phyloP scores from a whole-genome alignment of 1,284 basidiomycete genomes.

The Ustilago shanxiensis region DNA sequence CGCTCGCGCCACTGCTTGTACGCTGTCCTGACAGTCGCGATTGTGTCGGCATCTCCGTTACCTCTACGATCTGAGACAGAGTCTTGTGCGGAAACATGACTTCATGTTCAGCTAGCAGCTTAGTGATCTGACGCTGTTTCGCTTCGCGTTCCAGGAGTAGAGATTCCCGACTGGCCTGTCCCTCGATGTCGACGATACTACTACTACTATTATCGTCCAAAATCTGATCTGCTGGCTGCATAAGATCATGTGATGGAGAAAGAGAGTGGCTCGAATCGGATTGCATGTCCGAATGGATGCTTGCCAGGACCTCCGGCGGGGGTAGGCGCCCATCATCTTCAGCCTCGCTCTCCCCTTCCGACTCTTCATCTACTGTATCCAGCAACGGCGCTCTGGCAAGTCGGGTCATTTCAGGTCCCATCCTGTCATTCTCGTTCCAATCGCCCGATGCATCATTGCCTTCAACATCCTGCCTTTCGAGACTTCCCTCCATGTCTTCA shows the following conservation, averaged over 20 bases:
- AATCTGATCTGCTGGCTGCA: too few relatives aligned
- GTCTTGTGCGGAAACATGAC: constrained; percentile 40
- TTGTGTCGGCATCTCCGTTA: constrained; percentile 21
- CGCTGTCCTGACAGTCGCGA: constrained; percentile 16
- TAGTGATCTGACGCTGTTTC: background rate
- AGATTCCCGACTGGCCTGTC: constrained; percentile 2
- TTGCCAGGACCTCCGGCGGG: too few relatives aligned
- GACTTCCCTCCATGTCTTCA: background rate
- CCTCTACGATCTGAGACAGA: constrained; percentile 32
- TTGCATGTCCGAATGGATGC: too few relatives aligned
- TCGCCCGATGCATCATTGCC: background rate
- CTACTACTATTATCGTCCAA: background rate
- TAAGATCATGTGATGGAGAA: too few relatives aligned
- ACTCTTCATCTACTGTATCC: constrained; percentile 35
- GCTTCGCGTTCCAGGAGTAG: background rate
- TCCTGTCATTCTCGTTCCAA: background rate
- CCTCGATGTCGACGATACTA: background rate
- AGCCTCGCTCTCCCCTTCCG: constrained; percentile 12
- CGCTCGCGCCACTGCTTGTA: constrained; percentile 18
- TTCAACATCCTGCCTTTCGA: background rate
- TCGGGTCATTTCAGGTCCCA: constrained; percentile 16
- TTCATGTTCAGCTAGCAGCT: constrained; percentile 29
- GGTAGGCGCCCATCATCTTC: background rate
- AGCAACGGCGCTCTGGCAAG: constrained; percentile 35
- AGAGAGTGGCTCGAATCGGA: too few relatives aligned